Conservation (phyloP, 768 basidiomycete genomes). For the Mycena epipterygia region DNA sequence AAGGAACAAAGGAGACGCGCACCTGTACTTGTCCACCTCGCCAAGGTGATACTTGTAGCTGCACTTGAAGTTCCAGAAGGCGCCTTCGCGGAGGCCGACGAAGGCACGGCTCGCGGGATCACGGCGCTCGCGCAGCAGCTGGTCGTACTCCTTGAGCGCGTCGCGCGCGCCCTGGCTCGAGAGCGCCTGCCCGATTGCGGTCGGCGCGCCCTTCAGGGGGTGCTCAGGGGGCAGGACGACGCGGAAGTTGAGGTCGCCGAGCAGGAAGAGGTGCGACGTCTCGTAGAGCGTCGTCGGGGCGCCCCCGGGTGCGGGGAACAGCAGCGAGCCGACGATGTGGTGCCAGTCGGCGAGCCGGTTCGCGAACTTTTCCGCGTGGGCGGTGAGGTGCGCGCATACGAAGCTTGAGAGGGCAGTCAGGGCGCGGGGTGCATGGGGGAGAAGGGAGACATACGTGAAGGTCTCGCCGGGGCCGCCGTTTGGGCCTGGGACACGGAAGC, state of each 20-base stretch:
- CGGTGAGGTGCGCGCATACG: slow-evolving; percentile 92
- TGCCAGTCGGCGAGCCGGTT: slow-evolving; percentile 83
- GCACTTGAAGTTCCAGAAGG: slow-evolving; percentile 91
- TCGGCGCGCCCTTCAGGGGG: slow-evolving; percentile 51
- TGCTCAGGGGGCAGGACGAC: slow-evolving; percentile 73
- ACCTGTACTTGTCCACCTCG: slow-evolving; percentile 88
- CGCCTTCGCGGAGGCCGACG: slow-evolving; percentile 84
- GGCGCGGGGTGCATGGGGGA: slow-evolving; percentile 7
- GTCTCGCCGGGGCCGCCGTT: slow-evolving; percentile 76
- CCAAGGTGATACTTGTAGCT: slow-evolving; percentile 92
- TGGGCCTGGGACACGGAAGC: slow-evolving; percentile 77
- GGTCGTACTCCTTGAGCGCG: slow-evolving; percentile 78
- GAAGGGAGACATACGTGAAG: slow-evolving; percentile 78
- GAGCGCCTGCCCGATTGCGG: slow-evolving; percentile 55
- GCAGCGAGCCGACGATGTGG: slow-evolving; percentile 83
- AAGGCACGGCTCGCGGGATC: slow-evolving; percentile 70
- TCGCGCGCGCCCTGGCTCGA: slow-evolving; percentile 67
- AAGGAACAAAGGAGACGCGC: slow-evolving; percentile 33
- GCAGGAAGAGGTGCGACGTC: slow-evolving; percentile 91
- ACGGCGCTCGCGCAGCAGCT: slow-evolving; percentile 72
- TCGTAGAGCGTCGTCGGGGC: slow-evolving; percentile 77
- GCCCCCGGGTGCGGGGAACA: slow-evolving; percentile 69
- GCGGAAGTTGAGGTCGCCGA: slow-evolving; percentile 96
- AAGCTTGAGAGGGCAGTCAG: slow-evolving; percentile 66
- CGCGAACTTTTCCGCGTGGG: slow-evolving; percentile 77